A percentile compares a stretch with the other conserved stretches of the same genome.
These are phyloP conservation scores for Dillenia suffruticosa DNA, from an alignment of 164 flowering plant genomes.

Conservation along the genomic window DNA sequence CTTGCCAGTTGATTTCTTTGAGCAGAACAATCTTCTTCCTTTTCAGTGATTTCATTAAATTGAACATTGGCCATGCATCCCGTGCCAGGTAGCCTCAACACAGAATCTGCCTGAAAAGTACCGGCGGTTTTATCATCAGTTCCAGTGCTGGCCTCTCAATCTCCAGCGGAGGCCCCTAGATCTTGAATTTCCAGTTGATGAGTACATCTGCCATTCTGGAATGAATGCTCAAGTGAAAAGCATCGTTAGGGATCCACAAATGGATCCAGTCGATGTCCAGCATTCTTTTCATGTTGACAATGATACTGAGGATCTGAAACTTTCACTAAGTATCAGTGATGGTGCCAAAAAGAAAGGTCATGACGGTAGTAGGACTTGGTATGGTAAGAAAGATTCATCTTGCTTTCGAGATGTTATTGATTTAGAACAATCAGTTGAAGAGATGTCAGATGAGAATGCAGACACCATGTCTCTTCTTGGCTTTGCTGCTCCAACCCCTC, in stretches of 20 bases:
- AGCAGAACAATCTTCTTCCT: too few species aligned
- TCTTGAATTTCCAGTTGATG: constrained; percentile 37
- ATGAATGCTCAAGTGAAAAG: constrained; percentile 5
- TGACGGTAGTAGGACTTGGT: constrained; percentile 1
- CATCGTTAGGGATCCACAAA: not conserved
- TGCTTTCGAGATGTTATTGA: constrained; percentile 20
- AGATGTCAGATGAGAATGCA: constrained; percentile 7
- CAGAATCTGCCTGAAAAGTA: not conserved
- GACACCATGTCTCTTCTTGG: constrained; percentile 1
- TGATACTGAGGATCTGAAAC: constrained; percentile 23
- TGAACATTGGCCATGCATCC: too few species aligned
- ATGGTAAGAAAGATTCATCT: constrained; percentile 5
- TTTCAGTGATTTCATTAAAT: too few species aligned
- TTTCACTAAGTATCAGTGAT: constrained; percentile 24
- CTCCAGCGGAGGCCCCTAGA: constrained; percentile 19
- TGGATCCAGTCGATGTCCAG: not conserved
- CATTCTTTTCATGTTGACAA: constrained; percentile 3
- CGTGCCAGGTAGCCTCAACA: constrained; percentile 19
- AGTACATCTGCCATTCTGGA: constrained; percentile 14
- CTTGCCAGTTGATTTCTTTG: too few species aligned
- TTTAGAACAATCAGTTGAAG: constrained; percentile 29
- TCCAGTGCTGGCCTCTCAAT: not conserved
- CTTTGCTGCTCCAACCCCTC: constrained; percentile 7
- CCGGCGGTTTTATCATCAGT: too few species aligned
- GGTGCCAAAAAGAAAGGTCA: constrained; percentile 8